These are phyloP conservation scores for Penicillium sp. DNA, from an alignment of 2,329 filamentous ascomycete genomes.

Conservation along the genomic window DNA sequence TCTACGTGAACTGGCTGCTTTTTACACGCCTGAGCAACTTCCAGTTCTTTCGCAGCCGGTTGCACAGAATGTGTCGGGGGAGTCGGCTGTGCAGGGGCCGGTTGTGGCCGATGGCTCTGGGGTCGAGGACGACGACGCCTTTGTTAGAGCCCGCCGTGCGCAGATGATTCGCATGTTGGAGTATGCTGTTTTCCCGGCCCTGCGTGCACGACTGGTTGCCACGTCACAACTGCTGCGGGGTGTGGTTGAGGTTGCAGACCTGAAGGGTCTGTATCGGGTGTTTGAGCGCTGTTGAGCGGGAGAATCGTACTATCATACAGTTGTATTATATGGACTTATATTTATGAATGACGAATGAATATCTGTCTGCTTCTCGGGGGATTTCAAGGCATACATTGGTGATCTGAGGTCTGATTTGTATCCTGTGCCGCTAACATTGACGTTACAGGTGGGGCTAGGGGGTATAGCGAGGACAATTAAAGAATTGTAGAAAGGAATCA, in stretches of 20 bases:
- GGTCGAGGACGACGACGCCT: conserved; percentile 47
- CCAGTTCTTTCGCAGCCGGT: conserved; percentile 47
- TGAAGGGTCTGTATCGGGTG: conserved; percentile 89
- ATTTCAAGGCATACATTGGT: neutral
- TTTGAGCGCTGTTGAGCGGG: conserved; percentile 80
- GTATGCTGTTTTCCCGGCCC: conserved; percentile 83
- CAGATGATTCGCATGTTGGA: conserved; percentile 77
- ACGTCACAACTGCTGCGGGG: conserved; percentile 74
- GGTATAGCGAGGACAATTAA: too few species aligned
- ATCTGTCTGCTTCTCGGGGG: neutral
- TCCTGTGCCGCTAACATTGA: too few species aligned
- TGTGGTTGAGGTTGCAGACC: conserved; percentile 81
- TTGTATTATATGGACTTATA: neutral
- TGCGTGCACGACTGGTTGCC: conserved; percentile 77
- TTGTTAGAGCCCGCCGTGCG: conserved; percentile 54
- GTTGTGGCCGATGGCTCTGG: conserved; percentile 9
- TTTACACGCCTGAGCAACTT: conserved; percentile 85
- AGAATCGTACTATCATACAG: neutral
- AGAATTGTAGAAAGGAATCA: too few species aligned
- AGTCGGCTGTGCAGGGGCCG: neutral
- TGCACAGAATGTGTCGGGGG: neutral
- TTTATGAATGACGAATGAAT: conserved; percentile 1
- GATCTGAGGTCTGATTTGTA: neutral
- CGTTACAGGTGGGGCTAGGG: too few species aligned
- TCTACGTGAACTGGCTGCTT: conserved; percentile 79